Conservation (phyloP, 176 grass and related monocot genomes). For the Avena sativa region DNA sequence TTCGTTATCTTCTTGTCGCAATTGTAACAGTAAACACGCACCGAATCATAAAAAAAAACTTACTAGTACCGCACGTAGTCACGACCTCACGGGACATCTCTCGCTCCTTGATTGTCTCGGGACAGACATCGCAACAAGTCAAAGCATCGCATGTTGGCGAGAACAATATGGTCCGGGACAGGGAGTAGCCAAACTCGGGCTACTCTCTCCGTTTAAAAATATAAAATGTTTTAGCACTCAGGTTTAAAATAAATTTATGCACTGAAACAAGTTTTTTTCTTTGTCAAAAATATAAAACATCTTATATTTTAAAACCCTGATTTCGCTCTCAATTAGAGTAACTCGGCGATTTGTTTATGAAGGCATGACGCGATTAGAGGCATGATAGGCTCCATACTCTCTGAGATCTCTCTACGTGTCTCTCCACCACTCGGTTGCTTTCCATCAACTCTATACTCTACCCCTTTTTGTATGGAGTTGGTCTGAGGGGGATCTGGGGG, state of each 20-base stretch:
- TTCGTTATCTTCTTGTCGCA: no score
- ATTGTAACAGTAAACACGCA: no score
- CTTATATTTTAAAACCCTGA: not conserved
- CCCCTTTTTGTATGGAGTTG: slow-evolving; percentile 35
- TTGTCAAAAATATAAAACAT: no score
- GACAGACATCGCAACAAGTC: slow-evolving; percentile 6
- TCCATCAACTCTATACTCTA: not conserved
- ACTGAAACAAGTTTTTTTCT: no score
- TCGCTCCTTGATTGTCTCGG: not conserved
- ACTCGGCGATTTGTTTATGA: not conserved
- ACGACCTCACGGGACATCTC: not conserved
- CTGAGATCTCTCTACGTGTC: not conserved
- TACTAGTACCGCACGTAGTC: no score
- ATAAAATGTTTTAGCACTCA: no score
- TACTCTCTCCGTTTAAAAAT: no score
- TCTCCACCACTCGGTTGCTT: not conserved
- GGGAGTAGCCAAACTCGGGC: not conserved
- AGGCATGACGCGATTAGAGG: not conserved
- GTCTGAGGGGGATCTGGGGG: slow-evolving; percentile 45
- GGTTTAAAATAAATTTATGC: no score
- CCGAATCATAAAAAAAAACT: no score
- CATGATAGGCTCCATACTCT: not conserved
- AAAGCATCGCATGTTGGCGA: not conserved
- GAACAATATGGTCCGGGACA: not conserved
- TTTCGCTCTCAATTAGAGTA: not conserved